Conservation (phyloP, 805 yeast genomes). For the Sugiyamaella lignohabitans region DNA sequence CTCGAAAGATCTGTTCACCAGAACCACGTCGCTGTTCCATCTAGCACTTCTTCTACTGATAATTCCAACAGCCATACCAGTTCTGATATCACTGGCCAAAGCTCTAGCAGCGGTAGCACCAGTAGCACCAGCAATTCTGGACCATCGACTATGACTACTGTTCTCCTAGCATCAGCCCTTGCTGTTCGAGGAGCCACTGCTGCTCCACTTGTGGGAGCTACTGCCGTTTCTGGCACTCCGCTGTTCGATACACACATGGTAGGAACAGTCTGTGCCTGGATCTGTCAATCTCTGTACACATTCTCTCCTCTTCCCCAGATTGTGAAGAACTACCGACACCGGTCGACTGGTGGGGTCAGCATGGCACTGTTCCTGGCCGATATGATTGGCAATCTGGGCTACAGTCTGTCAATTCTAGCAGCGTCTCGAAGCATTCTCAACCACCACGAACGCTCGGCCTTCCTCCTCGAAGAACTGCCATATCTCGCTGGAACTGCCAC, state of each 20-base stretch:
- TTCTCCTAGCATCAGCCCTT: conserved; percentile 6
- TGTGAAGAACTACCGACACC: conserved; percentile 30
- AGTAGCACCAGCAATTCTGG: neutral
- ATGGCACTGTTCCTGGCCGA: conserved; percentile 28
- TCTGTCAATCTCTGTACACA: conserved; percentile 22
- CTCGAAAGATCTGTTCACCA: neutral
- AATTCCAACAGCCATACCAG: conserved; percentile 9
- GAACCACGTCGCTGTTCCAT: neutral
- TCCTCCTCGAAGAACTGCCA: conserved; percentile 27
- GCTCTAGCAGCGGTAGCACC: neutral
- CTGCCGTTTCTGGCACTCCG: neutral
- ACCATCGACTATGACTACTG: neutral
- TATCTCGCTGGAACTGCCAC: conserved; percentile 25
- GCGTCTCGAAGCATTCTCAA: conserved; percentile 20
- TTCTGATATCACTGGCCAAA: neutral
- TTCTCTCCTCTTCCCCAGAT: conserved; percentile 38
- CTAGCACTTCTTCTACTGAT: conserved; percentile 1
- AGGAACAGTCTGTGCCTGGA: conserved; percentile 16
- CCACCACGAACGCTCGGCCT: conserved; percentile 18
- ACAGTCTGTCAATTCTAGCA: conserved; percentile 25
- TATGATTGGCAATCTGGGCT: conserved; percentile 24
- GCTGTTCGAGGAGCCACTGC: conserved; percentile 7
- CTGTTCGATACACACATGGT: conserved; percentile 6
- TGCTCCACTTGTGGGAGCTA: conserved; percentile 3
- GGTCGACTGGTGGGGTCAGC: conserved; percentile 38